These are phyloP conservation scores for Hygrophoropsis aurantiaca DNA, from an alignment of 768 basidiomycete genomes.

Conservation along the genomic window DNA sequence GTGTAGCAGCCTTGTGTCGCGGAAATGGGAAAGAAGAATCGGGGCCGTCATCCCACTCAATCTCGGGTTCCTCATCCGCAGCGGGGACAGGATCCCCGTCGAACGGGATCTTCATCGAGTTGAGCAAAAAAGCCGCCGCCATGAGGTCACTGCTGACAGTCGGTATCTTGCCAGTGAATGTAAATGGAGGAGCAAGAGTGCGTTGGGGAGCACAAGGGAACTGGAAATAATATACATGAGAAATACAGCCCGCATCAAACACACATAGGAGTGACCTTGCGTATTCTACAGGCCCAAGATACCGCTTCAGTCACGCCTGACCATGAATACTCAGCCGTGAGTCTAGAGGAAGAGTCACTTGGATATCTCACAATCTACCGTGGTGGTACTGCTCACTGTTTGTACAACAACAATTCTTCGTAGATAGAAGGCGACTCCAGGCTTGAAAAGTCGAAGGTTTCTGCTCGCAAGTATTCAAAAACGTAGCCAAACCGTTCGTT, in stretches of 20 bases:
- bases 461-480: constrained; percentile 3
- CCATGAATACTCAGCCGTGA: too few relatives aligned
- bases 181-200: not conserved
- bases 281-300: not conserved
- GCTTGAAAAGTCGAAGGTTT: not conserved
- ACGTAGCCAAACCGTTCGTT: not conserved
- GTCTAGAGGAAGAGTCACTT: not conserved
- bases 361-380: not conserved
- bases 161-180: not conserved
- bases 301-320: not conserved
- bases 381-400: not conserved
- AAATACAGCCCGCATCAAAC: not conserved
- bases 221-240: not conserved
- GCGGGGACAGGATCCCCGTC: not conserved
- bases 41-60: not conserved
- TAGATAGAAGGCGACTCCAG: not conserved
- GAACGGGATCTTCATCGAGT: not conserved
- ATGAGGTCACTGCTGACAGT: not conserved
- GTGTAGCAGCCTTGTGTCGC: not conserved
- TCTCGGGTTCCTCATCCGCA: not conserved
- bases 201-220: not conserved
- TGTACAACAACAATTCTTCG: constrained; percentile 1
- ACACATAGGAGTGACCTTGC: not conserved
- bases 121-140: not conserved
- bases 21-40: not conserved